These are phyloP conservation scores for Clarkia xantiana DNA, from an alignment of 345 rosid genomes.

Conservation along the genomic window DNA sequence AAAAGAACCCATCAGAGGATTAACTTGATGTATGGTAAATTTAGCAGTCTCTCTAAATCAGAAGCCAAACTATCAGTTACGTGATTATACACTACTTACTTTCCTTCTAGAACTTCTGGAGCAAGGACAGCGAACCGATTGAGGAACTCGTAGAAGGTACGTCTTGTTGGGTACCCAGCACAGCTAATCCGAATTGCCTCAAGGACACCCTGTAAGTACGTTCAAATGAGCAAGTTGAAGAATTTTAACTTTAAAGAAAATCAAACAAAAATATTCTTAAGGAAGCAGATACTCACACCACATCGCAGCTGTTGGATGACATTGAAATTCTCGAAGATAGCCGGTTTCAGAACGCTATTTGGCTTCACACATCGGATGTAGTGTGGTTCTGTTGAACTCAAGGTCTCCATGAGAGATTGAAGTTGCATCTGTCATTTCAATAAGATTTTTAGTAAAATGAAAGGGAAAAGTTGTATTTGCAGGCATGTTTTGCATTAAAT, in stretches of 20 bases:
- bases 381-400: slow-evolving; percentile 84
- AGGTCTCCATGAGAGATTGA: slow-evolving; percentile 90
- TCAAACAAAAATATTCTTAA: background rate
- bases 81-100: slow-evolving; percentile 15
- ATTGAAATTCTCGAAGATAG: slow-evolving; percentile 75
- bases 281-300: slow-evolving; percentile 58
- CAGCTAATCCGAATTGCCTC: slow-evolving; percentile 47
- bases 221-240: background rate
- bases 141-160: slow-evolving; percentile 40
- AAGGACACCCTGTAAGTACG: slow-evolving; percentile 26
- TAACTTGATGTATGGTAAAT: too few relatives aligned
- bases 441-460: slow-evolving; percentile 4
- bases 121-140: slow-evolving; percentile 39
- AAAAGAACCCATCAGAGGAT: slow-evolving; percentile 4
- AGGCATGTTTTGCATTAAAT: background rate
- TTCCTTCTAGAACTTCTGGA: slow-evolving; percentile 40
- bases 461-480: too few relatives aligned
- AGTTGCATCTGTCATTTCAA: slow-evolving; percentile 77
- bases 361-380: slow-evolving; percentile 99
- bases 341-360: slow-evolving; percentile 74
- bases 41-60: too few relatives aligned
- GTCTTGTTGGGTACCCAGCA: slow-evolving; percentile 44
- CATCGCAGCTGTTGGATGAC: slow-evolving; percentile 94
- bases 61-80: background rate
- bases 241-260: background rate